Base-by-base conservation (phyloP, 441 rosid genomes). In the Hura crepitans region DNA sequence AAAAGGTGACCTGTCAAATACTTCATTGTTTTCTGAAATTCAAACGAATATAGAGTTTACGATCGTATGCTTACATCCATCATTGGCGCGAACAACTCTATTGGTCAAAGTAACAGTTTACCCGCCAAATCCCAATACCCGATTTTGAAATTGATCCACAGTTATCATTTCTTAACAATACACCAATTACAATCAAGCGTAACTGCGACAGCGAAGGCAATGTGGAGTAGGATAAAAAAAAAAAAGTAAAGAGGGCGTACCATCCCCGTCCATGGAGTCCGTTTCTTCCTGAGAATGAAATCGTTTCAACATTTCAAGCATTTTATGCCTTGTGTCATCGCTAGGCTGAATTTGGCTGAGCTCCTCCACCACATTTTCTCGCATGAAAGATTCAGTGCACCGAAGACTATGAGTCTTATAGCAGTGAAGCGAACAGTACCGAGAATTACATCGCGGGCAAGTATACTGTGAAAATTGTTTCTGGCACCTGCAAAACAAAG, bases 381-480 rank as follows among this genome's bases (percentile, higher is more conserved):
- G 79, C 97, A 89, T 92, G 77, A 95, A 95, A 6, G 97, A 90
- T 64, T 95, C 97, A 2, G 97, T 92, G 68, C 99, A 95, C 3
- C 85, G 83, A n/a, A 72, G 71, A 59, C 96, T 85, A 80, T 95
- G 98, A 33, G 99, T 87, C 89, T 86, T 91, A 76, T 90, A 92
- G 74, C 97, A 92, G 37, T 74, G 83, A 51, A 88, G 95, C 6
- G 98, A 90, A 62, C 98, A 92, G 72, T 92, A 90, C 0, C 98
- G 89, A 39, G 87, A 84, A 79, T 90, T 89, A 84, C 97, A 95
- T 69, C 99, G 86, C 50, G 97, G 98, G 70, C 99, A 89, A 64
- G 98, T 90, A 37, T 95, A 95, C 65, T 88, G 95, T 6, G 98
- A 86, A 77, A 92, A 92, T 72, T 92, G 97, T 80, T 90, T 95